Evolutionary conservation across 2,329 filamentous ascomycete genomes (phyloP), one percentile per base, ranked within the genome.

Genomic region (Aspergillus alliaceus): DNA sequence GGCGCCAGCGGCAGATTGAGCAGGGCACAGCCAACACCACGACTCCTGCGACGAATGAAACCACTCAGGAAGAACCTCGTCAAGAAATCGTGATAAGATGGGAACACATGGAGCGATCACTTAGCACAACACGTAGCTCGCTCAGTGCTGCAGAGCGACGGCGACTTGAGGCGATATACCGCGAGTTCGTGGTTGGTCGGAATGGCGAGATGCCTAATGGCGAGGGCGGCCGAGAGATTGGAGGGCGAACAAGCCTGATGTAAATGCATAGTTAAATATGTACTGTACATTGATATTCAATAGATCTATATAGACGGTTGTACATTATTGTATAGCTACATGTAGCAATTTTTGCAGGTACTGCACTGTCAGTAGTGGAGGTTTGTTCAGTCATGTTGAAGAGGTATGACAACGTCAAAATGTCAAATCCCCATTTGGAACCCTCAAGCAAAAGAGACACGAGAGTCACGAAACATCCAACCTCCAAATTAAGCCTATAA

Each of bases 161-260:
- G 60, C 80, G 93, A 58, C 75, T 99, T 63, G 82, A 85, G 67
- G 85, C 84, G 39, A 97, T 99, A 59, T 99, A 99, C 72, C 81
- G 83, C 15, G 95, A 99, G 77, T 99, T 99, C 79, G 88, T 97
- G 0, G 90, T 91, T 4, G 93, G 92, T 0, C 83, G 95, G 65
- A 96, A 93, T 73, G 95, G 95, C 7, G 93, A 98, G 79, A 92
- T 99, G 91, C 91, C 88, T 59, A 93, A 90, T 74, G 95, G 95
- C 1, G 91, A 98, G 75, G 92, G 90, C 0, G 90, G 89, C 56
- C 96, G 88, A 74, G 95, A 98, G 76, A 86, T 99, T 76, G 95
- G 95, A 7, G 95, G 93, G 14, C 82, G 95, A 71, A 93, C 89
- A 66, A 98, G 92, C 76, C 80, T 99, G 75, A 98, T 98, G 95